Conservation (phyloP, 2,329 filamentous ascomycete species). For the Elsinoe fawcettii region DNA sequence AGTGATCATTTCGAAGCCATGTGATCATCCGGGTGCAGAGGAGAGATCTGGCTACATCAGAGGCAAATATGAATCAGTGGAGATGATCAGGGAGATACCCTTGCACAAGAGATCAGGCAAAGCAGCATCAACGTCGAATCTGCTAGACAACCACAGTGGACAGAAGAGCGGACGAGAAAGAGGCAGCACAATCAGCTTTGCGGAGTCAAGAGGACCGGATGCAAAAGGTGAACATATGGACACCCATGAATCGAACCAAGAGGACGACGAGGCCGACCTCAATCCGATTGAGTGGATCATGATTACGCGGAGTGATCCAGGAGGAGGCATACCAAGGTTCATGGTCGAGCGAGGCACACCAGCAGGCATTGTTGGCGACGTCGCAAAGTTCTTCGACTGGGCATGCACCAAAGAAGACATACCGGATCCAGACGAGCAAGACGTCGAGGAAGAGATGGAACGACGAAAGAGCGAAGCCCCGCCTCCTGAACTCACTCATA, state of each 20-base stretch:
- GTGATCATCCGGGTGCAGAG: slow-evolving; percentile 65
- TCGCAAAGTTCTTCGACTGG: slow-evolving; percentile 77
- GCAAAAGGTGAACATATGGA: slow-evolving; percentile 24
- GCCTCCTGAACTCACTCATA: neutral
- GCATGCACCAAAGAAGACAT: slow-evolving; percentile 47
- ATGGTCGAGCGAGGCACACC: slow-evolving; percentile 88
- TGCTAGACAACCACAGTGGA: slow-evolving; percentile 20
- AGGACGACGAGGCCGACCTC: slow-evolving; percentile 36
- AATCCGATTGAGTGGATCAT: slow-evolving; percentile 84
- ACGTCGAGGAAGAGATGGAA: slow-evolving; percentile 21
- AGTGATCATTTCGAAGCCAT: slow-evolving; percentile 82
- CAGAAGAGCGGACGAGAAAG: slow-evolving; percentile 26
- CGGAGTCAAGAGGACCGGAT: slow-evolving; percentile 32
- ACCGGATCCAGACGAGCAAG: slow-evolving; percentile 30
- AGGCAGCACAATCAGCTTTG: slow-evolving; percentile 37
- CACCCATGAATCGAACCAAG: slow-evolving; percentile 23
- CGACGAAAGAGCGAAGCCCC: slow-evolving; percentile 17
- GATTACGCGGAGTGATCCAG: slow-evolving; percentile 82
- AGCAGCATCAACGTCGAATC: slow-evolving; percentile 27
- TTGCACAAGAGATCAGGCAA: slow-evolving; percentile 34
- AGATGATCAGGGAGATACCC: slow-evolving; percentile 79
- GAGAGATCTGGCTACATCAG: slow-evolving; percentile 66
- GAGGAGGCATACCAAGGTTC: slow-evolving; percentile 79
- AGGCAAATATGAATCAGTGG: slow-evolving; percentile 83
- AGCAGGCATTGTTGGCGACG: slow-evolving; percentile 68